Base-by-base conservation (phyloP, 192 early-diverging fungal genomes). In the Linnemannia schmuckeri region DNA sequence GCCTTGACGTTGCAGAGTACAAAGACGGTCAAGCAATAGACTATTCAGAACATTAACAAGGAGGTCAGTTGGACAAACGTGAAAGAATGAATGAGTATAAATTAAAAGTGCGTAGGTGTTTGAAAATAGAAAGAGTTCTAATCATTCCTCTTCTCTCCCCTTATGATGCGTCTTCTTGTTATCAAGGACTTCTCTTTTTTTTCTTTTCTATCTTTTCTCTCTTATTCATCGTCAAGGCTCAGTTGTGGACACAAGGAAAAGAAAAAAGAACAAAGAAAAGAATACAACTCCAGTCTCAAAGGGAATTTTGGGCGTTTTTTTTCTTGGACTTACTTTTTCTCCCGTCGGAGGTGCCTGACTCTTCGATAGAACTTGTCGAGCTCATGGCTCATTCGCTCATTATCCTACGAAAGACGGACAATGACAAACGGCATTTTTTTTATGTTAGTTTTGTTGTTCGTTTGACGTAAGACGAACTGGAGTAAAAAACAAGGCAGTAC, bases 321-420 rank as follows among this genome's bases (percentile, higher is more conserved):
- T 70, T 22, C n/a, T n/a, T 52, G 49, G 17, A n/a, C 77, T 30
- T 85, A 81, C 84, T 66, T 76, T 81, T 86, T 86, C 61, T 86
- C 84, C 54, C 70, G 46, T 24, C 84, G 74, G 7, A 86, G 57
- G 74, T 86, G 76, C 63, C 77, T 76, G 35, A 86, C 77, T 13
- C 84, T 79, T 47, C 84, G 75, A 15, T 81, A 30, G 33, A 79
- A 81, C 37, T 71, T 86, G 27, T 77, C 79, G 22, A 86, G 63
- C 20, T 80, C 61, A 38, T 74, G 74, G 57, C 75, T 80, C 75
- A 86, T 76, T 30, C 71, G 68, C 24, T 72, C 70, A 54, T 86
- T 86, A 24, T 86, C 84, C 84, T 86, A 74, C 1, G 15, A 68
- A 22, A 0, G 17, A 42, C 72, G 42, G 6, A 33, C 4, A 61